Evolutionary conservation across 768 basidiomycete species (phyloP).

Genomic region (Russula earlei): DNA sequence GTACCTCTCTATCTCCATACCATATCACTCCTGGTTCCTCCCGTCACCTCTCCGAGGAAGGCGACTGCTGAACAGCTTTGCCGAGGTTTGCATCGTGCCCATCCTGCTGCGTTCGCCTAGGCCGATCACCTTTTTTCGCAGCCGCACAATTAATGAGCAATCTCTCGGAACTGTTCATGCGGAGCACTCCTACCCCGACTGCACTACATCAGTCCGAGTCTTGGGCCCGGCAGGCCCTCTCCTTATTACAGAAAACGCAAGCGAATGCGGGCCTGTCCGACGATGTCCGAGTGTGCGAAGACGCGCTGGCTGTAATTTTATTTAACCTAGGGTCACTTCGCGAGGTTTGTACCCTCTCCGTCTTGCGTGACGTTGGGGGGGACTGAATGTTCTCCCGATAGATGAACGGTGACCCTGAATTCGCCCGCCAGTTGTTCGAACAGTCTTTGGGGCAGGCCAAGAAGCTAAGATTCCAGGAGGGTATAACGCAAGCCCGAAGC

Average conservation of each 20-base stretch:
- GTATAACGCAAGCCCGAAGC: slow-evolving; percentile 10
- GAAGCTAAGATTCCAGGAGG: slow-evolving; percentile 14
- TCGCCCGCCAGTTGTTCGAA: slow-evolving; percentile 12
- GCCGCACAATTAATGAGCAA: slow-evolving; percentile 43
- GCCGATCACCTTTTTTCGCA: slow-evolving; percentile 14
- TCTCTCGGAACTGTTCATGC: slow-evolving; percentile 35
- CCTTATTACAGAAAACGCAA: slow-evolving; percentile 26
- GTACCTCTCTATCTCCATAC: slow-evolving; percentile 59
- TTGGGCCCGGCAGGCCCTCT: slow-evolving; percentile 48
- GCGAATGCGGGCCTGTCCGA: slow-evolving; percentile 3
- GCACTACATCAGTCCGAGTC: slow-evolving; percentile 41
- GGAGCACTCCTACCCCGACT: slow-evolving; percentile 29
- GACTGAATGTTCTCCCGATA: neutral
- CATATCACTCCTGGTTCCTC: slow-evolving; percentile 48
- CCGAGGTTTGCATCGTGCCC: slow-evolving; percentile 36
- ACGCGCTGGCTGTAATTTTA: slow-evolving; percentile 15
- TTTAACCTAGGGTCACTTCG: slow-evolving; percentile 19
- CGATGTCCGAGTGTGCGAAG: slow-evolving; percentile 11
- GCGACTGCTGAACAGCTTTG: slow-evolving; percentile 43
- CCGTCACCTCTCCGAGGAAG: slow-evolving; percentile 21
- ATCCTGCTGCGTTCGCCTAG: neutral
- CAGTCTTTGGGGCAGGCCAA: slow-evolving; percentile 16
- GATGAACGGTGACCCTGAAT: slow-evolving; percentile 14
- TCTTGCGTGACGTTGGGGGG: neutral
- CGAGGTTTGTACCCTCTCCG: slow-evolving; percentile 10